phyloP scores from a whole-genome alignment of 73 alveolate genomes.

The Blepharisma stoltei region DNA sequence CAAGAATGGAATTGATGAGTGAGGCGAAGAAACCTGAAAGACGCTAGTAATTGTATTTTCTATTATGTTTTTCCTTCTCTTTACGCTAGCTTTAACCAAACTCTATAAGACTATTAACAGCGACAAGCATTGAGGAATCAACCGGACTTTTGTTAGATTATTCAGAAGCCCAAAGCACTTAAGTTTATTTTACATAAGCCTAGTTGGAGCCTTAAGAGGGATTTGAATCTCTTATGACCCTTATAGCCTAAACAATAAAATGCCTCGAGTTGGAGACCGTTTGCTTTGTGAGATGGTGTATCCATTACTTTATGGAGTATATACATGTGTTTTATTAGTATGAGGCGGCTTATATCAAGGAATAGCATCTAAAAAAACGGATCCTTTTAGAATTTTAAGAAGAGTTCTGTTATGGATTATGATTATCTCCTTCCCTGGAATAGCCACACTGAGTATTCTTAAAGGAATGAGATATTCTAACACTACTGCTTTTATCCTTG shows the following conservation, averaged over 20 bases:
- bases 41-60: too few relatives aligned
- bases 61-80: too few relatives aligned
- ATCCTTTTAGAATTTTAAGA: background rate
- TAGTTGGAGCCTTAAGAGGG: background rate
- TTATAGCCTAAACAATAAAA: background rate
- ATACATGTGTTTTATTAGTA: background rate
- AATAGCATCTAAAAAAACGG: background rate
- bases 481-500: background rate
- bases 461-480: background rate
- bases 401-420: background rate
- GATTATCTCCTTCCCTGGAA: background rate
- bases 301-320: background rate
- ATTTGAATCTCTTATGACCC: background rate
- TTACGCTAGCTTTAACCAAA: background rate
- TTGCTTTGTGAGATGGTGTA: background rate
- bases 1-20: too few relatives aligned
- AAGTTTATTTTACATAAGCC: background rate
- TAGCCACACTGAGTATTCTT: background rate
- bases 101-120: background rate
- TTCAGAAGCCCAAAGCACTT: background rate
- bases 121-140: background rate
- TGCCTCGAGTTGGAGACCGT: background rate
- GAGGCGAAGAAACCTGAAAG: too few relatives aligned
- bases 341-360: slow-evolving; percentile 9
- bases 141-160: background rate